Conservation (phyloP, 2,329 filamentous ascomycete species). For the Dendryphion nanum region DNA sequence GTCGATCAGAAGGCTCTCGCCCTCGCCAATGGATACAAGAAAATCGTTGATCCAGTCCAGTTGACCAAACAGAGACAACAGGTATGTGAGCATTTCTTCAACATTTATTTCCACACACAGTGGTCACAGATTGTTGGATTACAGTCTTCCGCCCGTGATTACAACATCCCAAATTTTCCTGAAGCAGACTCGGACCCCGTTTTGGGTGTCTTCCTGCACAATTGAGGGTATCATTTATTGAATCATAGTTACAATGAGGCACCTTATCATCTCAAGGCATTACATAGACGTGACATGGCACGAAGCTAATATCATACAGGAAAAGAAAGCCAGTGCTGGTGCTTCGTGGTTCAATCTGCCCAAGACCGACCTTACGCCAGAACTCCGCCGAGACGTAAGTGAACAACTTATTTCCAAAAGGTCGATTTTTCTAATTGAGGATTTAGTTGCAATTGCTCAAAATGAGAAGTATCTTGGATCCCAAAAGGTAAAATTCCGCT, state of each 20-base stretch:
- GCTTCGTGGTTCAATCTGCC: slow-evolving; percentile 85
- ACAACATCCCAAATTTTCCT: slow-evolving; percentile 70
- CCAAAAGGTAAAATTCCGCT: too few relatives aligned
- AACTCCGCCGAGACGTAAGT: slow-evolving; percentile 86
- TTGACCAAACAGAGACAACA: slow-evolving; percentile 49
- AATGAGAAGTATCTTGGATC: slow-evolving; percentile 85
- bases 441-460: slow-evolving; percentile 84
- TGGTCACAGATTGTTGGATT: too few relatives aligned
- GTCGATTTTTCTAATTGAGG: too few relatives aligned
- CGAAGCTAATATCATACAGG: slow-evolving; percentile 40
- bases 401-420: too few relatives aligned
- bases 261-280: slow-evolving; percentile 5
- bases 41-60: slow-evolving; percentile 54
- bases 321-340: slow-evolving; percentile 68
- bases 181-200: slow-evolving; percentile 76
- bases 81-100: slow-evolving; percentile 42
- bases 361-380: slow-evolving; percentile 76
- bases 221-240: slow-evolving; percentile 63
- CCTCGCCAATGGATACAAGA: slow-evolving; percentile 49
- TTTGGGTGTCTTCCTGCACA: slow-evolving; percentile 73
- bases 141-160: slow-evolving; percentile 60
- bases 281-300: background rate
- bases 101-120: background rate
- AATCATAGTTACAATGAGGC: slow-evolving; percentile 75
- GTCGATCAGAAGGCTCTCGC: slow-evolving; percentile 49